Conservation (phyloP, 805 yeast species). For the Cyberlindnera euphorbiae region DNA sequence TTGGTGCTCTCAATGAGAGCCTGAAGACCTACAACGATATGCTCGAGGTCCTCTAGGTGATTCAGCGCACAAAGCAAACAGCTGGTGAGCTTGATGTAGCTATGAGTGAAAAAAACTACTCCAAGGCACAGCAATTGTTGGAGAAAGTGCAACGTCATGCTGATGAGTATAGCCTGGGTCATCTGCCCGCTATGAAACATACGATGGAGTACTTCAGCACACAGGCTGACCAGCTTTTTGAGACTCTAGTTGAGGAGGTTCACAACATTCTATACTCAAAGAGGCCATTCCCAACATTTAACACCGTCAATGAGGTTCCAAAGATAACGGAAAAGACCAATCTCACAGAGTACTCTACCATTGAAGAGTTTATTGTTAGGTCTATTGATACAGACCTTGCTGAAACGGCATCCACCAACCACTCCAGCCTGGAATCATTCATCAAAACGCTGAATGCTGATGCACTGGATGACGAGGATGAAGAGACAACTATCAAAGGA, state of each 20-base stretch:
- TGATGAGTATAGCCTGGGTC: constrained; percentile 50
- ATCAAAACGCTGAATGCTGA: constrained; percentile 24
- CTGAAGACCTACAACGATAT: constrained; percentile 60
- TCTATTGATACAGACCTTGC: constrained; percentile 54
- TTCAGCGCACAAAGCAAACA: constrained; percentile 53
- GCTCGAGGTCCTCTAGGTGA: constrained; percentile 63
- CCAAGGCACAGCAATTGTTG: constrained; percentile 56
- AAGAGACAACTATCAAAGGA: constrained; percentile 23
- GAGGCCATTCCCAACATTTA: constrained; percentile 21
- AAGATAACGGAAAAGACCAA: neutral
- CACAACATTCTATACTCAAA: constrained; percentile 64
- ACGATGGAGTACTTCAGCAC: constrained; percentile 47
- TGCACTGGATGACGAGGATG: constrained; percentile 20
- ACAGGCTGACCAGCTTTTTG: constrained; percentile 60
- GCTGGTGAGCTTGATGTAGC: constrained; percentile 62
- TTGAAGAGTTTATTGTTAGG: constrained; percentile 51
- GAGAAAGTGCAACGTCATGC: constrained; percentile 41
- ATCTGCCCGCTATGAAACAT: constrained; percentile 47
- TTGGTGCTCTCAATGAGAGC: constrained; percentile 48
- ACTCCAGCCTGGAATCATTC: constrained; percentile 33
- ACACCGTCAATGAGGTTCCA: constrained; percentile 21
- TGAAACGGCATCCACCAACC: constrained; percentile 41
- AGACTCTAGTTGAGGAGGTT: constrained; percentile 71
- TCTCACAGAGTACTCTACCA: constrained; percentile 30
- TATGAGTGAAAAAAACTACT: constrained; percentile 66